Conservation (phyloP, 2,329 filamentous ascomycete genomes). For the Didymellaceae sp. region DNA sequence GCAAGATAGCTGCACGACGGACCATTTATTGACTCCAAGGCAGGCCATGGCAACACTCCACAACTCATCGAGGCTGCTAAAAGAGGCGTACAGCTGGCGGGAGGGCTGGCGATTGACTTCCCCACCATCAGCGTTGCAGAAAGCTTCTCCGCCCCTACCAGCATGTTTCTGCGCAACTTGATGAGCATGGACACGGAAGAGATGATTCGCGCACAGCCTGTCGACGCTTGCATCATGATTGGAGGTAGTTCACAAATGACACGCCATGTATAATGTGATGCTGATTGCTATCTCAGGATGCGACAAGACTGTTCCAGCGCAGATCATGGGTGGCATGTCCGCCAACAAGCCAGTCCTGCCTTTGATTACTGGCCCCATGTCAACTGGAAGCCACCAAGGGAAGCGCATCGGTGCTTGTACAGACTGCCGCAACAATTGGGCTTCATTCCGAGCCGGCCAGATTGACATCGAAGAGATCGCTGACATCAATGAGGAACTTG, state of each 20-base stretch:
- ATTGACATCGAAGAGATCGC: slow-evolving; percentile 76
- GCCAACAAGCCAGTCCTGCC: slow-evolving; percentile 75
- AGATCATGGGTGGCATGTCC: slow-evolving; percentile 77
- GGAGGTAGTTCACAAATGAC: slow-evolving; percentile 56
- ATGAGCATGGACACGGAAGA: slow-evolving; percentile 85
- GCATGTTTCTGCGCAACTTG: slow-evolving; percentile 75
- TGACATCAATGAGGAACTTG: slow-evolving; percentile 73
- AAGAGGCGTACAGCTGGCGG: slow-evolving; percentile 70
- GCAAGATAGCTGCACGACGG: too few relatives aligned
- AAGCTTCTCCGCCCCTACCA: slow-evolving; percentile 72
- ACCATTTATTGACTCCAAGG: not conserved
- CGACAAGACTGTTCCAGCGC: slow-evolving; percentile 76
- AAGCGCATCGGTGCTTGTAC: slow-evolving; percentile 74
- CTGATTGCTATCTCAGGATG: slow-evolving; percentile 60
- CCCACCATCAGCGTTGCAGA: slow-evolving; percentile 77
- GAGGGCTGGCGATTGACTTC: slow-evolving; percentile 74
- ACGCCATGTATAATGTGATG: not conserved
- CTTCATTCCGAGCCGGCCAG: slow-evolving; percentile 67
- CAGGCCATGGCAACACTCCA: slow-evolving; percentile 70
- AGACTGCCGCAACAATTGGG: slow-evolving; percentile 78
- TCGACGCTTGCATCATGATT: slow-evolving; percentile 71
- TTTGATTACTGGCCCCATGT: slow-evolving; percentile 75
- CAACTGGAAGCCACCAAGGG: slow-evolving; percentile 72
- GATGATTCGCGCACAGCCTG: slow-evolving; percentile 75
- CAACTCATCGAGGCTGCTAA: slow-evolving; percentile 75